Base-by-base conservation (phyloP, 225 moss, liverwort and hornwort species). In the Sphagnum contortum region DNA sequence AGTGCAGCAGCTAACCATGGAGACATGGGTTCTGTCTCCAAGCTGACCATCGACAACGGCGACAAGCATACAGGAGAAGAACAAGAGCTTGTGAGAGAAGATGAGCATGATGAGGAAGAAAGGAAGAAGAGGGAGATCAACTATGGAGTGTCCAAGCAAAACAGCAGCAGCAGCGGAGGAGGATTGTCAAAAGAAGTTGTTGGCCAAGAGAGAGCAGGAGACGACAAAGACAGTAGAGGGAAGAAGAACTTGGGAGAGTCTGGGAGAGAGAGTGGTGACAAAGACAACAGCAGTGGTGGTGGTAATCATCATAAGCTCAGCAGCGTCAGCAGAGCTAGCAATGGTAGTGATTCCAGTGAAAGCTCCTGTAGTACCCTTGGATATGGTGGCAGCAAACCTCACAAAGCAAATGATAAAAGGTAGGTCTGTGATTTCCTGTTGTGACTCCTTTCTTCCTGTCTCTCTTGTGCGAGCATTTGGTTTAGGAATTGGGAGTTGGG, bases 271-370 rank as follows among this genome's bases (percentile, higher is more conserved):
- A 68, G 12, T 49, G 67, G 59, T 48, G 14, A 29, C 13, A 29
- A 29, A 29, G 29, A 29, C 29, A 50, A 78, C 57, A 78, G 78
- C 29, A 29, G 29, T 29, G 29, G 29, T 29, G 29, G 29, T 29
- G 29, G 29, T 29, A 29, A 29, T 29, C 29, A 29, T 65, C 78
- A 78, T 48, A 83, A 83, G 79, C 64, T 79, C 71, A 83, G 83
- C 69, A 76, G 79, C 29, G 29, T 29, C 79, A 83, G 83, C 72
- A 73, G 83, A 67, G 76, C 69, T 12, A 83, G 83, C 68, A 79
- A 56, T 47, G 83, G 29, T 29, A 29, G 29, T 29, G 29, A 29
- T 29, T 29, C 29, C 29, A 29, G 29, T 29, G 29, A 29, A 29
- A 29, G 29, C 29, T 29, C 29, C 29, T 29, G 29, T 29, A 29